Base-by-base conservation (phyloP, 1,284 basidiomycete species). In the Ceratobasidium sp. region DNA sequence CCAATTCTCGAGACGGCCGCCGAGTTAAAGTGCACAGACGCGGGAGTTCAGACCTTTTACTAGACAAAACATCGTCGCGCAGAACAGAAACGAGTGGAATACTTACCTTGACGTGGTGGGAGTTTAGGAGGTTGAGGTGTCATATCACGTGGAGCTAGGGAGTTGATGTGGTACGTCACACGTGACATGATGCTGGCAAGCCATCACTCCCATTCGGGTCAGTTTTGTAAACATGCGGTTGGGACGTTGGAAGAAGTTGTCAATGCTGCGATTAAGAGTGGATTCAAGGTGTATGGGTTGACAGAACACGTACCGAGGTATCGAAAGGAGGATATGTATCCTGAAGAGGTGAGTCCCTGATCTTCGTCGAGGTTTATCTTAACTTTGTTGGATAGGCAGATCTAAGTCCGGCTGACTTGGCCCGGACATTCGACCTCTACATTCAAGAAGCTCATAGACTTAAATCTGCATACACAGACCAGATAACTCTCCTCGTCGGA, bases 281-380 rank as follows among this genome's bases (percentile, higher is more conserved):
- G 92, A 0, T 99, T 99, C 83, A 86, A 88, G 76, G 87, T 93
- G 0, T 99, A 93, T 82, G 95, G 96, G 3, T 86, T 99, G 76
- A 94, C 92, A n/a, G 97, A 99, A 84, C 98, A 99, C 84, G 92
- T 94, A 60, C 97, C 97, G 49, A 90, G 97, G 42, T 96, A 95
- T 83, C 87, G 94, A 76, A 69, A 80, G 1, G 82, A 89, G 47
- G 96, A 99, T 83, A 86, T 99, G 45, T 99, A 99, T 82, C 97
- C 97, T 17, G 97, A 99, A 87, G 97, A 99, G 90, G 96, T 95
- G 80, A 69, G 86, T 79, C 35, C 20, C 42, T 42, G 42, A 23
- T n/a, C 35, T 17, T 3, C 26, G 26, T 28, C 54, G n/a, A n/a
- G n/a, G n/a, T n/a, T n/a, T n/a, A n/a, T n/a, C n/a, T n/a, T n/a